Percentiles rank a stretch among this genome's conserved stretches.
These are phyloP conservation scores for Coniochaeta sp. DNA, from an alignment of 2,329 filamentous ascomycete species.

Conservation along the genomic window DNA sequence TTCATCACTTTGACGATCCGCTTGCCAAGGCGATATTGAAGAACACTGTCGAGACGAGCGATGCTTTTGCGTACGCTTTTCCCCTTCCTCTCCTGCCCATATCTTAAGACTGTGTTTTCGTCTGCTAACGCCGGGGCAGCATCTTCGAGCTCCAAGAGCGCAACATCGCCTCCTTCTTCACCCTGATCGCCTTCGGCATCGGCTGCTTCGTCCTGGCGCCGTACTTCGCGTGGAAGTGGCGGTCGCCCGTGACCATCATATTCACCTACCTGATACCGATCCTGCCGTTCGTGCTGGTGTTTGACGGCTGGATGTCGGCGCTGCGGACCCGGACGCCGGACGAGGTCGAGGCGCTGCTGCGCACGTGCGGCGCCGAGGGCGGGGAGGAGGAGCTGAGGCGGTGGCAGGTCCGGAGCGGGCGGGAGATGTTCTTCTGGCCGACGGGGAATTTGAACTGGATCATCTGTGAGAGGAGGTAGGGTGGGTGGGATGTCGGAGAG, in stretches of 20 bases:
- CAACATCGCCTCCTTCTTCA: constrained; percentile 43
- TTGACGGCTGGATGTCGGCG: constrained; percentile 62
- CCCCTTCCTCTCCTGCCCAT: not conserved
- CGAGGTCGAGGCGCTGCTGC: constrained; percentile 55
- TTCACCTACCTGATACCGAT: constrained; percentile 62
- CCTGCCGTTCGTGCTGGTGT: constrained; percentile 58
- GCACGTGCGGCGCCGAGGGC: constrained; percentile 37
- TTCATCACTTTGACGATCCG: constrained; percentile 68
- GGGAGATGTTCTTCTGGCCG: constrained; percentile 40
- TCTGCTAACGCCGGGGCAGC: constrained; percentile 17
- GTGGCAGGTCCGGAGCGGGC: constrained; percentile 44
- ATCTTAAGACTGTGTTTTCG: too few species aligned
- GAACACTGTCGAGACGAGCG: constrained; percentile 56
- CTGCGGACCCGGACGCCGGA: constrained; percentile 58
- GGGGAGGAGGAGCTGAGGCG: constrained; percentile 18
- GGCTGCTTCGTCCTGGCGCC: constrained; percentile 44
- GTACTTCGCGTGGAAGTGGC: constrained; percentile 43
- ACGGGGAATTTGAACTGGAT: constrained; percentile 44
- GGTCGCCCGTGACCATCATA: constrained; percentile 47
- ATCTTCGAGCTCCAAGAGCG: constrained; percentile 72
- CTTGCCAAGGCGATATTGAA: constrained; percentile 52
- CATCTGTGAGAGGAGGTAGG: constrained; percentile 31
- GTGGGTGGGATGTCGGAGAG: not conserved
- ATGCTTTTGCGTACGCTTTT: constrained; percentile 49
- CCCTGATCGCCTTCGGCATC: constrained; percentile 43